These are phyloP conservation scores for Saprolegnia diclina DNA, from an alignment of 352 stramenopile genomes.

Conservation along the genomic window DNA sequence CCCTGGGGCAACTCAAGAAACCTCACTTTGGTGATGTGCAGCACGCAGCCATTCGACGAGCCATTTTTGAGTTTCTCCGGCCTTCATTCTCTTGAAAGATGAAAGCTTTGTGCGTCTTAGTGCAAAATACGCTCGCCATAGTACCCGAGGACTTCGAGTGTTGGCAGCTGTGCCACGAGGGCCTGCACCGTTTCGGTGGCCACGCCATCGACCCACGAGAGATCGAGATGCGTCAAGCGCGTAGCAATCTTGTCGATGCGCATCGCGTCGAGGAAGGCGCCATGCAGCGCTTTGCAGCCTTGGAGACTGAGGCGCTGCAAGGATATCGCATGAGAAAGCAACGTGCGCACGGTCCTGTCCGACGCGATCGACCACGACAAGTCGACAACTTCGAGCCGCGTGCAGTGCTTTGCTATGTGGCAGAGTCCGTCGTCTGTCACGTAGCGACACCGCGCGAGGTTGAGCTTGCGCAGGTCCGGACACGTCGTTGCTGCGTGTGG, in stretches of 20 bases:
- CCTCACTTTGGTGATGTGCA: too few species aligned
- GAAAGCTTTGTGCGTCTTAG: too few species aligned
- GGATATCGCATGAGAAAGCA: neutral
- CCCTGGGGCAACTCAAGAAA: too few species aligned
- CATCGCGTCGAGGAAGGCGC: neutral
- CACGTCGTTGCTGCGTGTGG: neutral
- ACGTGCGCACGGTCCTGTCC: neutral
- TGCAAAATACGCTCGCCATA: neutral
- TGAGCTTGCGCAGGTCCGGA: neutral
- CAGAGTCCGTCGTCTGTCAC: neutral
- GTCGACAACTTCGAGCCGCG: neutral
- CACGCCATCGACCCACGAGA: constrained; percentile 12
- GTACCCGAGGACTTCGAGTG: neutral
- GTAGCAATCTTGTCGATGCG: neutral
- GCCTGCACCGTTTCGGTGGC: neutral
- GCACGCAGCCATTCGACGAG: too few species aligned
- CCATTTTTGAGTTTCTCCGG: too few species aligned
- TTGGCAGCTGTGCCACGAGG: neutral
- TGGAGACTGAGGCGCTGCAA: neutral
- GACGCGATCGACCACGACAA: neutral
- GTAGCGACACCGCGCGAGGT: constrained; percentile 16
- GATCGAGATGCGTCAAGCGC: neutral
- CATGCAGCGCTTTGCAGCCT: neutral
- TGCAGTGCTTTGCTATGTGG: neutral
- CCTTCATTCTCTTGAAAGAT: too few species aligned